These are phyloP conservation scores for Euphorbia peplus DNA, from an alignment of 345 rosid genomes.

Conservation along the genomic window DNA sequence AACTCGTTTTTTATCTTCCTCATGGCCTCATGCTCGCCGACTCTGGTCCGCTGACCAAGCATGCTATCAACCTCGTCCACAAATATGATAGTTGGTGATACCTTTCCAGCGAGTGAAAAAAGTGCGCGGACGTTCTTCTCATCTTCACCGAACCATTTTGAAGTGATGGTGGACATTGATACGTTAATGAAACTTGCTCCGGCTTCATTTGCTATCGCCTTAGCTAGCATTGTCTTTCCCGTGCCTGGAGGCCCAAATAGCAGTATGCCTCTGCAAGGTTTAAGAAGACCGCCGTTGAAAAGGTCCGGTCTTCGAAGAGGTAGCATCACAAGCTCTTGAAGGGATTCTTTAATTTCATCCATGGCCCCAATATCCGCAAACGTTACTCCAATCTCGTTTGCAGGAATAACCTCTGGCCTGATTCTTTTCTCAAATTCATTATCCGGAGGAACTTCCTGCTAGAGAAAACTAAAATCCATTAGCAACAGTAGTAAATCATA, in stretches of 20 bases:
- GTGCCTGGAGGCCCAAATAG: constrained; percentile 99
- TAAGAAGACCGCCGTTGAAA: constrained; percentile 91
- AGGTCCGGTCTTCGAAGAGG: constrained; percentile 96
- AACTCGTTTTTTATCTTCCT: constrained; percentile 94
- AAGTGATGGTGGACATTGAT: constrained; percentile 97
- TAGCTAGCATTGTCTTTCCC: constrained; percentile 99
- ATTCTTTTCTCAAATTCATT: constrained; percentile 95
- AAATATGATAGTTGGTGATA: constrained; percentile 92
- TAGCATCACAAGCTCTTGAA: constrained; percentile 97
- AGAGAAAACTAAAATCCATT: constrained; percentile 7
- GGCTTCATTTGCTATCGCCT: constrained; percentile 98
- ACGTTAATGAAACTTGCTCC: constrained; percentile 99
- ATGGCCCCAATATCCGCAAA: constrained; percentile 90
- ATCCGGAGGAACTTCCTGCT: constrained; percentile 85
- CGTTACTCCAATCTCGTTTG: constrained; percentile 91
- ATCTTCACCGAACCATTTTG: constrained; percentile 99
- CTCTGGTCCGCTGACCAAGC: constrained; percentile 96
- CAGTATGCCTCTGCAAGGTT: constrained; percentile 94
- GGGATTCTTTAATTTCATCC: constrained; percentile 89
- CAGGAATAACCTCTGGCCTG: constrained; percentile 97
- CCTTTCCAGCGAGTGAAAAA: constrained; percentile 91
- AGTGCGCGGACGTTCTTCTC: constrained; percentile 93
- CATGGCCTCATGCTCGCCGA: constrained; percentile 99
- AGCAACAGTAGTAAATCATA: constrained; percentile 5
- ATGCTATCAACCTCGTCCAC: constrained; percentile 99